A percentile compares a stretch with the other conserved stretches of the same genome.
Evolutionary conservation across 495 filamentous ascomycete genomes (phyloP).

Genomic region (Penicillium lividum): DNA sequence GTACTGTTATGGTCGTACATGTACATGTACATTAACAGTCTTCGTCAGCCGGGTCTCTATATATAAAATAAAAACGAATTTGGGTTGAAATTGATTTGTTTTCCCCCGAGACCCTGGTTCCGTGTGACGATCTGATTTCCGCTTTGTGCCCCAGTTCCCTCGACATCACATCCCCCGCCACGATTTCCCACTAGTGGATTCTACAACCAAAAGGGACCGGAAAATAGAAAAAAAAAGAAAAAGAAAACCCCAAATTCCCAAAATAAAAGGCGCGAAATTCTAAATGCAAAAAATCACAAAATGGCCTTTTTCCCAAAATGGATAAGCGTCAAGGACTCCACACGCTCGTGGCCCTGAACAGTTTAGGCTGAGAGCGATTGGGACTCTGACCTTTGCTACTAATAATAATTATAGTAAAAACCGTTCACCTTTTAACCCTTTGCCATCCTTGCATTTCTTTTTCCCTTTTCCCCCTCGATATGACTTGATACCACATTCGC

Average conservation of each 20-base stretch:
- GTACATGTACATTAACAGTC: conserved; percentile 4
- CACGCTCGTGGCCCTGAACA: conserved; percentile 28
- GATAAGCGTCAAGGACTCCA: conserved; percentile 20
- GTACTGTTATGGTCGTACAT: neutral
- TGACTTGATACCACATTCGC: conserved; percentile 46
- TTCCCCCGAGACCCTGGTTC: conserved; percentile 4
- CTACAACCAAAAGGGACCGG: neutral
- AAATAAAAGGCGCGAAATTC: conserved; percentile 1
- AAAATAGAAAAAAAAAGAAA: conserved; percentile 8
- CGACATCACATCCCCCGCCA: conserved; percentile 34
- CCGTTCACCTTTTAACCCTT: conserved; percentile 31
- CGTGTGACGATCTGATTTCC: conserved; percentile 7
- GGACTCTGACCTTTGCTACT: conserved; percentile 32
- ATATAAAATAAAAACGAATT: no score
- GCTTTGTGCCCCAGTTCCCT: conserved; percentile 16
- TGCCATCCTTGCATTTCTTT: conserved; percentile 26
- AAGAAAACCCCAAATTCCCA: neutral
- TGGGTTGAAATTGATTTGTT: neutral
- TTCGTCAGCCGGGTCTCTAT: neutral
- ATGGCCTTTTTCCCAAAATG: conserved; percentile 11
- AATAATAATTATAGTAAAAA: conserved; percentile 27
- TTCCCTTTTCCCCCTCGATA: conserved; percentile 23
- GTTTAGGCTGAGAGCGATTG: conserved; percentile 23
- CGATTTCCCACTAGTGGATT: conserved; percentile 31
- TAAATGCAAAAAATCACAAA: conserved; percentile 7